Evolutionary conservation across 345 rosid species (phyloP).

Genomic region (Eucalyptus shirleyi): DNA sequence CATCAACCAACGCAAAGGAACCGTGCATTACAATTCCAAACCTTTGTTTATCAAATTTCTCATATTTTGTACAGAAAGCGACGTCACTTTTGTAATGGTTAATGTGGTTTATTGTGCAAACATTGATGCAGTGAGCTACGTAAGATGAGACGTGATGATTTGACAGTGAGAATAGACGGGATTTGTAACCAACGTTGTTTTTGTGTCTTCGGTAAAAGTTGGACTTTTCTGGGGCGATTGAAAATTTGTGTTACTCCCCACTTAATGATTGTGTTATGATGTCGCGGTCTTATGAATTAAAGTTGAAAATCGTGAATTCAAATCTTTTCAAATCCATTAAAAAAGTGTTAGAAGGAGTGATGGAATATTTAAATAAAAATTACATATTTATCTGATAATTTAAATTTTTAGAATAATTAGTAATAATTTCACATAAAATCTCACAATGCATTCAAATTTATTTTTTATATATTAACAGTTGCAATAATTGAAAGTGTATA

Average conservation of each 20-base stretch:
- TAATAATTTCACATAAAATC: too few relatives aligned
- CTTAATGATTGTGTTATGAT: fast-evolving
- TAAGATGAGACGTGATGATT: neutral
- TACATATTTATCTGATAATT: fast-evolving
- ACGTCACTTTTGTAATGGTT: neutral
- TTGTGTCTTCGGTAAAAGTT: neutral
- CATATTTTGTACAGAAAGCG: neutral
- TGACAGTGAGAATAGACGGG: fast-evolving
- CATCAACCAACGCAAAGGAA: too few relatives aligned
- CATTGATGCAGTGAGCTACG: neutral
- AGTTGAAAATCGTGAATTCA: too few relatives aligned
- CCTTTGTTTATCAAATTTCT: neutral
- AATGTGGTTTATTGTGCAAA: neutral
- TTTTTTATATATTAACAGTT: too few relatives aligned
- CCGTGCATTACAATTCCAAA: fast-evolving
- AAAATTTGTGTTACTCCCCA: neutral
- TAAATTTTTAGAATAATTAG: too few relatives aligned
- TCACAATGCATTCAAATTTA: too few relatives aligned
- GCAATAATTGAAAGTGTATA: too few relatives aligned
- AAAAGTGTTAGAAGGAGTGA: too few relatives aligned
- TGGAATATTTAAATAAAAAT: too few relatives aligned
- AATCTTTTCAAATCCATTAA: too few relatives aligned
- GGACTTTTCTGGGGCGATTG: neutral
- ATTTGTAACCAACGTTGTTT: neutral
- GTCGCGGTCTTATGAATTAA: too few relatives aligned